These are phyloP conservation scores for Nakazawaea molendinolei DNA, from an alignment of 805 yeast species.

Conservation along the genomic window DNA sequence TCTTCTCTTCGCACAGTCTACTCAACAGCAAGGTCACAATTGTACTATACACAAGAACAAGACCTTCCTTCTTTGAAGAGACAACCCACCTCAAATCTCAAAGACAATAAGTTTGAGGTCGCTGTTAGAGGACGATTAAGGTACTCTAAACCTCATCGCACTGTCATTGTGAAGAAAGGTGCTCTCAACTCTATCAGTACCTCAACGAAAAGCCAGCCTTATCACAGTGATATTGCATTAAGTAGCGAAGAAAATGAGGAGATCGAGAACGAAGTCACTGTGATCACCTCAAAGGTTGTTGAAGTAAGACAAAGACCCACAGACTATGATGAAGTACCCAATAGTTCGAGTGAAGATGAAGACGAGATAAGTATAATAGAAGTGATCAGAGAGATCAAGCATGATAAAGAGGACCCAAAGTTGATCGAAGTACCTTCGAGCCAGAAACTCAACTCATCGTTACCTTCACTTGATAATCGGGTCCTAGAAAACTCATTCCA, in stretches of 20 bases:
- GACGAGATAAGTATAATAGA: slow-evolving; percentile 13
- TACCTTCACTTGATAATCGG: neutral
- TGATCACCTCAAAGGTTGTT: slow-evolving; percentile 8
- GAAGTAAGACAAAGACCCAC: neutral
- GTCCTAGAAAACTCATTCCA: neutral
- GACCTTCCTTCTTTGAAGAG: no score
- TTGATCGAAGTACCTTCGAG: slow-evolving; percentile 11
- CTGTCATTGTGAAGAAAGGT: slow-evolving; percentile 1
- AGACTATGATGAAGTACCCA: slow-evolving; percentile 15
- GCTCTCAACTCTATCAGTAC: neutral
- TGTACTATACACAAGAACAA: slow-evolving; percentile 1
- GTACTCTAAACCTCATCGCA: slow-evolving; percentile 12
- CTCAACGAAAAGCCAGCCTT: no score
- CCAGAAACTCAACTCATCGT: slow-evolving; percentile 2
- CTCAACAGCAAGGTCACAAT: slow-evolving; percentile 1
- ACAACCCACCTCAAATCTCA: no score
- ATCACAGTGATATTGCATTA: no score
- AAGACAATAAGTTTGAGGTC: neutral
- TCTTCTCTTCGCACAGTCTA: neutral
- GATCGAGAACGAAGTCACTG: slow-evolving; percentile 1
- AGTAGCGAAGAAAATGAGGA: neutral
- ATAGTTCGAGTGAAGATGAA: slow-evolving; percentile 26
- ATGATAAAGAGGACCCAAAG: slow-evolving; percentile 2
- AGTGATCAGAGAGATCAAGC: slow-evolving; percentile 6
- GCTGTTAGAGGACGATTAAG: slow-evolving; percentile 1